These are phyloP conservation scores for Stenocarpella maydis DNA, from an alignment of 2,329 filamentous ascomycete genomes.

Conservation along the genomic window DNA sequence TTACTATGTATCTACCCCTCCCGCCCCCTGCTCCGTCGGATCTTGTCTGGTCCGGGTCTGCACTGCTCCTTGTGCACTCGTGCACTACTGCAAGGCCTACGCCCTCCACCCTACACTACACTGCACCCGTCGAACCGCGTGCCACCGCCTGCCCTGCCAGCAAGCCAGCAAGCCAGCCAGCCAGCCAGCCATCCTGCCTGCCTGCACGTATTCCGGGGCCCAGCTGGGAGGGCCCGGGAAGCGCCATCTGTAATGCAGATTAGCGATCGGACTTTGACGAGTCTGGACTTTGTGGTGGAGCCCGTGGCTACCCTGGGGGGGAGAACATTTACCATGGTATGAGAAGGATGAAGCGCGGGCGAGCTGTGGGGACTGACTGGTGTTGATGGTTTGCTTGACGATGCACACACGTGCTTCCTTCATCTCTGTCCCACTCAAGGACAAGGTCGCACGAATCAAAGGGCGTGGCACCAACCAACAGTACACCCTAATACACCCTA, in stretches of 20 bases:
- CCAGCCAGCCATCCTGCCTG: too few relatives aligned
- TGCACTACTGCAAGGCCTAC: slow-evolving; percentile 24
- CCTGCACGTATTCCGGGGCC: slow-evolving; percentile 2
- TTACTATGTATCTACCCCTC: too few relatives aligned
- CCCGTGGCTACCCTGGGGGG: too few relatives aligned
- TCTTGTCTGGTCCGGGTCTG: slow-evolving; percentile 16
- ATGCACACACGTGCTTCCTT: background rate
- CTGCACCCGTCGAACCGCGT: too few relatives aligned
- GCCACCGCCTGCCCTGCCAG: too few relatives aligned
- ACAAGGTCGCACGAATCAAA: background rate
- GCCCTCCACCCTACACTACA: background rate
- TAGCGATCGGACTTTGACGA: slow-evolving; percentile 29
- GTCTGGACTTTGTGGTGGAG: slow-evolving; percentile 31
- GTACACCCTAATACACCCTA: background rate
- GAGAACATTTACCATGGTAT: background rate
- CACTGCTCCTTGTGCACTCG: too few relatives aligned
- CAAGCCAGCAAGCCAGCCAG: too few relatives aligned
- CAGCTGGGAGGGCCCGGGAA: slow-evolving; percentile 15
- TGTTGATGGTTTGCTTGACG: background rate
- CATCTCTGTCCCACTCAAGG: background rate
- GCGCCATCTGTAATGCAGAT: slow-evolving; percentile 26
- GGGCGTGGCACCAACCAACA: background rate
- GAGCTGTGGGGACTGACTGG: background rate
- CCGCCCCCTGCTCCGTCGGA: background rate
- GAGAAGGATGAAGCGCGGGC: background rate